Conservation (phyloP, 768 basidiomycete species). For the Tricholoma flavovirens region DNA sequence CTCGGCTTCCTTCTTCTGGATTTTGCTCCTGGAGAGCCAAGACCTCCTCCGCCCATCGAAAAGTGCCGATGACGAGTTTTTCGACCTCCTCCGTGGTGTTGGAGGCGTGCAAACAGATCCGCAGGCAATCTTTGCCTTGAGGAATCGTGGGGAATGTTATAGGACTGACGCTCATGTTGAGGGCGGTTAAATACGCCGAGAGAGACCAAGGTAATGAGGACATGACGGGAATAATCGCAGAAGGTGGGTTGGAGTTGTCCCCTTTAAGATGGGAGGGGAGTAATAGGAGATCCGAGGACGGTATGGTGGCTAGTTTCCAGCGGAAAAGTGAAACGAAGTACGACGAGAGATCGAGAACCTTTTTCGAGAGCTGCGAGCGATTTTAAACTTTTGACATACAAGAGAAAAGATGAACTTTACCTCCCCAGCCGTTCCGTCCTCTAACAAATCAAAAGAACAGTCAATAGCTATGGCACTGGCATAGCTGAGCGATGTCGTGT, state of each 20-base stretch:
- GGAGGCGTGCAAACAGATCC: constrained; percentile 57
- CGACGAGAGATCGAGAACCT: neutral
- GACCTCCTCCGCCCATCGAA: neutral
- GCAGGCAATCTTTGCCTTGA: constrained; percentile 51
- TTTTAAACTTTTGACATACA: neutral
- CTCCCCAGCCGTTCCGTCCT: neutral
- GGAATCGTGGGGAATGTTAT: constrained; percentile 61
- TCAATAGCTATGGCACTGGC: constrained; percentile 48
- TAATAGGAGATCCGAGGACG: neutral
- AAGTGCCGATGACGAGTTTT: neutral
- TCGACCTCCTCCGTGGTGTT: constrained; percentile 29
- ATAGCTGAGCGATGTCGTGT: constrained; percentile 53
- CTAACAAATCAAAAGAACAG: constrained; percentile 38
- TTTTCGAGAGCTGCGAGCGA: neutral
- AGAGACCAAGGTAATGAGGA: neutral
- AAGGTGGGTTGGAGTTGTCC: neutral
- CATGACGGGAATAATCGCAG: neutral
- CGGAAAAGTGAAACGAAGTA: neutral
- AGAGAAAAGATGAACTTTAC: neutral
- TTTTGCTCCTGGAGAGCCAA: neutral
- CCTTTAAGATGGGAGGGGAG: neutral
- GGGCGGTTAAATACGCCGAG: neutral
- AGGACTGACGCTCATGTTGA: constrained; percentile 33
- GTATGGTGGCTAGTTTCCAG: neutral
- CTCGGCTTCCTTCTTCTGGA: neutral